A percentile compares a stretch with the other conserved stretches of the same genome.
Conservation (phyloP, 768 basidiomycete genomes). For the Tephrocybe sp. region DNA sequence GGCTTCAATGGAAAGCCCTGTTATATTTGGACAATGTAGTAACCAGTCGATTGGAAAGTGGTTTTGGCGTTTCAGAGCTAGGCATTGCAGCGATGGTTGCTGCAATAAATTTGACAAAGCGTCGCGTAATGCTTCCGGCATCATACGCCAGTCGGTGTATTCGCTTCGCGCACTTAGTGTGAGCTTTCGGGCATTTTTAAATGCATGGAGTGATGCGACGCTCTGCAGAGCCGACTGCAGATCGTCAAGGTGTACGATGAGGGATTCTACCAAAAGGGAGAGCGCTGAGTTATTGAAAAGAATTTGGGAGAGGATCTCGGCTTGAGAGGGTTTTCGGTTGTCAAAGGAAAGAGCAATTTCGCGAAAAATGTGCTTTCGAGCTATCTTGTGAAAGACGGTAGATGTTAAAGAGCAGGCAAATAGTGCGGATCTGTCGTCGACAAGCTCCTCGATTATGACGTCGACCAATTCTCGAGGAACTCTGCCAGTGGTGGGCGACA, state of each 20-base stretch:
- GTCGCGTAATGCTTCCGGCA: background rate
- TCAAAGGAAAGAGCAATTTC: slow-evolving; percentile 3
- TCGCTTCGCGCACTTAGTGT: background rate
- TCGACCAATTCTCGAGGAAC: slow-evolving; percentile 1
- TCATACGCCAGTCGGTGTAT: background rate
- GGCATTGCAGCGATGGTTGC: background rate
- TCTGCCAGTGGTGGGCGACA: background rate
- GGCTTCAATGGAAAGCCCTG: background rate
- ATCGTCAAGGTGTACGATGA: background rate
- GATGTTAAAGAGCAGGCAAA: background rate
- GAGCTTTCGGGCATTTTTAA: background rate
- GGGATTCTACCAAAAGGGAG: background rate
- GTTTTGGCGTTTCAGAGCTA: slow-evolving; percentile 1
- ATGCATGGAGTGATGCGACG: background rate
- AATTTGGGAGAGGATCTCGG: background rate
- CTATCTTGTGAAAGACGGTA: background rate
- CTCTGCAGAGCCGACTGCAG: background rate
- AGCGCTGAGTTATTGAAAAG: background rate
- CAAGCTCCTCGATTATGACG: background rate
- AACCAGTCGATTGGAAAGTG: slow-evolving; percentile 1
- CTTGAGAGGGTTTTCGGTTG: background rate
- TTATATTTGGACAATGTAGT: background rate
- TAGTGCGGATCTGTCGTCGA: background rate
- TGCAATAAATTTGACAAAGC: background rate
- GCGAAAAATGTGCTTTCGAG: slow-evolving; percentile 2